A percentile compares a stretch with the other conserved stretches of the same genome.
phyloP scores from a whole-genome alignment of 495 filamentous ascomycete genomes.

The Podospora appendiculata region DNA sequence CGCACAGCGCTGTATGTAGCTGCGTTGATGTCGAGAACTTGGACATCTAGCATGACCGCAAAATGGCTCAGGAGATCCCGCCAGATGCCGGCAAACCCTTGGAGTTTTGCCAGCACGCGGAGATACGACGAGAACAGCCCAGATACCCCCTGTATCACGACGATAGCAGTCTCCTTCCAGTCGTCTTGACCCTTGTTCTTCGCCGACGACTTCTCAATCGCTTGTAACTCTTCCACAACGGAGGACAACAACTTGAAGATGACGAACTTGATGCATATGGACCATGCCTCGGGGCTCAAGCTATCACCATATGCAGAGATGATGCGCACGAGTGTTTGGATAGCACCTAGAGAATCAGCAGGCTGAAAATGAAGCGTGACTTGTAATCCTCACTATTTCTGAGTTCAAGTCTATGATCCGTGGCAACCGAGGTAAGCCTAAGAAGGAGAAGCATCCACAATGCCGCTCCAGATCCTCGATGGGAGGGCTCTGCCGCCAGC shows the following conservation, averaged over 20 bases:
- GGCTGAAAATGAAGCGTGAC: background rate
- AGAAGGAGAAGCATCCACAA: conserved; percentile 83
- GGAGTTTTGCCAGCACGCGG: conserved; percentile 48
- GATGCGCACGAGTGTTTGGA: conserved; percentile 85
- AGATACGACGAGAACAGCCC: conserved; percentile 63
- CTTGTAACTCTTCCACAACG: conserved; percentile 39
- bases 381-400: conserved; percentile 59
- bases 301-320: conserved; percentile 85
- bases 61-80: conserved; percentile 60
- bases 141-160: conserved; percentile 63
- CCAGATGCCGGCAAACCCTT: conserved; percentile 58
- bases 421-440: conserved; percentile 67
- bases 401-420: conserved; percentile 73
- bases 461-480: conserved; percentile 48
- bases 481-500: conserved; percentile 41
- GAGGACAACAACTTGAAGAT: conserved; percentile 66
- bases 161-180: conserved; percentile 72
- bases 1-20: conserved; percentile 62
- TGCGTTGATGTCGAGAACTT: conserved; percentile 60
- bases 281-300: conserved; percentile 72
- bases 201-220: conserved; percentile 14
- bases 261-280: conserved; percentile 70
- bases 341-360: conserved; percentile 46
- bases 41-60: conserved; percentile 48
- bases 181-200: conserved; percentile 36